A percentile compares a stretch with the other conserved stretches of the same genome.
phyloP scores from a whole-genome alignment of 257 asterid genomes.

The Fraxinus anomala region DNA sequence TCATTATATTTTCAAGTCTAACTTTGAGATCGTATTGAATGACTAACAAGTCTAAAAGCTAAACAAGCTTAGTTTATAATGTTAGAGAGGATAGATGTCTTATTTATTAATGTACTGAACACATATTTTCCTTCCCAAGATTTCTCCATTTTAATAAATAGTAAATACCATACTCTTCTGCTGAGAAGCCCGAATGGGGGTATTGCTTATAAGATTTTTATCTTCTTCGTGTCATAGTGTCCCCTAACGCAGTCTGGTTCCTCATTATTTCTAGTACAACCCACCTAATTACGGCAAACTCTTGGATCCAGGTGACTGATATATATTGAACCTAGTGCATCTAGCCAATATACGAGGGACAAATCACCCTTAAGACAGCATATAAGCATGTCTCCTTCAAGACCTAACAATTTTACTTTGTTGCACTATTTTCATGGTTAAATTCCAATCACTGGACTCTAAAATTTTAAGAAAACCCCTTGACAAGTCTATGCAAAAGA shows the following conservation, averaged over 20 bases:
- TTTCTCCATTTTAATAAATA: not conserved
- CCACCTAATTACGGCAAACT: too few species aligned
- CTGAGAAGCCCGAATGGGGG: not conserved
- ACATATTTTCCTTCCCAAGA: not conserved
- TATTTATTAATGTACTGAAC: not conserved
- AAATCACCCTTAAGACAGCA: not conserved
- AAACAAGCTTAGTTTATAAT: not conserved
- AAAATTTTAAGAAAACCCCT: not conserved
- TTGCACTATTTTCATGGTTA: not conserved
- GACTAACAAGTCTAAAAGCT: not conserved
- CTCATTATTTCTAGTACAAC: not conserved
- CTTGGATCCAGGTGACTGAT: not conserved
- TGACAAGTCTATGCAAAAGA: slow-evolving; percentile 1
- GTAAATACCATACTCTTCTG: not conserved
- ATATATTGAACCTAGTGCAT: not conserved
- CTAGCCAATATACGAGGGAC: too few species aligned
- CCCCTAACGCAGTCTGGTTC: not conserved
- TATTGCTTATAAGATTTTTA: not conserved
- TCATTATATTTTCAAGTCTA: not conserved
- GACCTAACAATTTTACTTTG: not conserved
- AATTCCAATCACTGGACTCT: not conserved
- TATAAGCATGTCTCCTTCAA: not conserved
- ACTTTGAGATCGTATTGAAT: not conserved
- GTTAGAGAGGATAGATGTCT: not conserved
- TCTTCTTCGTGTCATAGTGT: not conserved